phyloP scores from a whole-genome alignment of 306 rosid species.

The Quillaja saponaria region DNA sequence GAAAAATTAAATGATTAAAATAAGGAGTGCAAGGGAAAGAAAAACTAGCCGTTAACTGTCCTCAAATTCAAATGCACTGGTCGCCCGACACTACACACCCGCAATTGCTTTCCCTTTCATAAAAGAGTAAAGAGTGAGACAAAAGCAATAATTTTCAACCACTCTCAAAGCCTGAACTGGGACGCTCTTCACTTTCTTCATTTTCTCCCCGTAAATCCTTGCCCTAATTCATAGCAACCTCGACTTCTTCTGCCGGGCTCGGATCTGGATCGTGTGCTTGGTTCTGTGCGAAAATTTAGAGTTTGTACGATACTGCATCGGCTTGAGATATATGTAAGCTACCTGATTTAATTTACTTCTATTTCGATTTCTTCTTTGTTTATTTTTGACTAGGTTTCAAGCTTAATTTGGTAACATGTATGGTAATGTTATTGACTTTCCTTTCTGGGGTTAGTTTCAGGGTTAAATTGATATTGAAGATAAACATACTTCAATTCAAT shows the following conservation, averaged over 20 bases:
- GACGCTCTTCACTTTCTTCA: constrained; percentile 11
- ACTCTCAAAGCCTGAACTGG: neutral
- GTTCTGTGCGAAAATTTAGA: neutral
- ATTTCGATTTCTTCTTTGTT: neutral
- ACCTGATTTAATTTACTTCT: constrained; percentile 21
- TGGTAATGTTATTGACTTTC: constrained; percentile 9
- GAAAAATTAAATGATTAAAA: constrained; percentile 9
- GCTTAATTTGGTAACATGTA: constrained; percentile 9
- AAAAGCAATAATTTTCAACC: constrained; percentile 18
- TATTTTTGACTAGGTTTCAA: constrained; percentile 21
- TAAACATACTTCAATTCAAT: neutral
- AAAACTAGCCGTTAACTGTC: constrained; percentile 80
- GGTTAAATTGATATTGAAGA: constrained; percentile 12
- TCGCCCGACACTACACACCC: constrained; percentile 34
- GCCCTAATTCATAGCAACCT: constrained; percentile 34
- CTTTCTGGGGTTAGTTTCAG: constrained; percentile 12
- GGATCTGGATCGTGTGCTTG: constrained; percentile 11
- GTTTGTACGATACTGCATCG: constrained; percentile 20
- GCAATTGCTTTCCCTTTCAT: constrained; percentile 30
- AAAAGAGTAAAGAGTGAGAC: constrained; percentile 33
- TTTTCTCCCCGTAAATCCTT: constrained; percentile 13
- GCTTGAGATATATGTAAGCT: constrained; percentile 35
- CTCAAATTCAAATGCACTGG: constrained; percentile 52
- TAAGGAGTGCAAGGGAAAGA: neutral
- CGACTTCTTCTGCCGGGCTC: constrained; percentile 14